Evolutionary conservation across 139 green algal species (phyloP).

Genomic region (Gonium pectorale): DNA sequence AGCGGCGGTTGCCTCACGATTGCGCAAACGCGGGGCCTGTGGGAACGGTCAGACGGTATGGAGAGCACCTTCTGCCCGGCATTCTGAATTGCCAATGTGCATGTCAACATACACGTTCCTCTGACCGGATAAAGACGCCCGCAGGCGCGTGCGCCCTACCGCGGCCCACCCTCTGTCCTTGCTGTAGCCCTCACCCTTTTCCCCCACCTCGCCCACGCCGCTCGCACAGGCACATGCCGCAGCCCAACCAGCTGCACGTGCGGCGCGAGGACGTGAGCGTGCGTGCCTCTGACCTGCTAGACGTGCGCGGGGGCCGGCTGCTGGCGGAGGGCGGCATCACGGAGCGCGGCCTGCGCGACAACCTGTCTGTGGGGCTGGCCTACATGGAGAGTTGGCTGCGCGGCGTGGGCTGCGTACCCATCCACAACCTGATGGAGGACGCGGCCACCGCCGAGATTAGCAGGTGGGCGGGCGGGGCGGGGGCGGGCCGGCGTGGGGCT

Average conservation of each 20-base stretch:
- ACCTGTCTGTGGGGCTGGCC: conserved; percentile 79
- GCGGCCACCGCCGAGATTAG: conserved; percentile 92
- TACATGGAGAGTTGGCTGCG: conserved; percentile 92
- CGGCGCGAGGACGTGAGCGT: conserved; percentile 76
- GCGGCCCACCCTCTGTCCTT: no score
- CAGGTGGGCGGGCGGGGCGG: conserved; percentile 33
- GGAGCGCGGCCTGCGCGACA: conserved; percentile 74
- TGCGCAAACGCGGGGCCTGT: no score
- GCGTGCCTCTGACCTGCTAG: conserved; percentile 72
- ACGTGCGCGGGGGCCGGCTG: conserved; percentile 41
- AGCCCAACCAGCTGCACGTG: conserved; percentile 81
- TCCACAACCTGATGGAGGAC: conserved; percentile 95
- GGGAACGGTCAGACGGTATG: no score
- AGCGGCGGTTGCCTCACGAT: no score
- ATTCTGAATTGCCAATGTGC: no score
- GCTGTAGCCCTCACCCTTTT: no score
- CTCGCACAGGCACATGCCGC: conserved; percentile 77
- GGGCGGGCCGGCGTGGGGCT: no score
- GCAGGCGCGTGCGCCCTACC: no score
- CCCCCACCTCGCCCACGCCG: not conserved
- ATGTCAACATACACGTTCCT: no score
- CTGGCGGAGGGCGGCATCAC: conserved; percentile 64
- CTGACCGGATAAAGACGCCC: no score
- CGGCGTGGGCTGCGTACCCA: conserved; percentile 87
- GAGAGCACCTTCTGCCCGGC: no score